phyloP scores from a whole-genome alignment of 441 rosid species.

The Viola pubescens region DNA sequence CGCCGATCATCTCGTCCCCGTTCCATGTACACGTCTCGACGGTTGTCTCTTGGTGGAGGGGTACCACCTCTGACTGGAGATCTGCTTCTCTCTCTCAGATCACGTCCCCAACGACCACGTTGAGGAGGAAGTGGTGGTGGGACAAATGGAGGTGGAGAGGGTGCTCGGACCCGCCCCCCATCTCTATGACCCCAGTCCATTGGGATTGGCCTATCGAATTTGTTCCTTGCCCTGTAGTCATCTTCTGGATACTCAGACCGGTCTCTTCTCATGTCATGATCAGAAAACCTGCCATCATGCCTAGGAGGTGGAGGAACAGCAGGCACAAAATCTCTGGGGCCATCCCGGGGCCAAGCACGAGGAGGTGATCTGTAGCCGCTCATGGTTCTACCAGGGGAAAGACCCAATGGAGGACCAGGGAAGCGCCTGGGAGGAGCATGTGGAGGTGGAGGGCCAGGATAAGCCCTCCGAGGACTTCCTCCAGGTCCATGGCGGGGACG shows the following conservation, averaged over 20 bases:
- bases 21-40: constrained; percentile 45
- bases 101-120: constrained; percentile 55
- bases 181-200: constrained; percentile 52
- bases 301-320: constrained; percentile 46
- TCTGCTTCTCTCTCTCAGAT: constrained; percentile 72
- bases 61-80: constrained; percentile 53
- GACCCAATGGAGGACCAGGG: constrained; percentile 52
- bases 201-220: constrained; percentile 50
- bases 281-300: constrained; percentile 57
- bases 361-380: constrained; percentile 74
- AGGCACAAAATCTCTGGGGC: constrained; percentile 49
- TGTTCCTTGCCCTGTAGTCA: constrained; percentile 50
- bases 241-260: constrained; percentile 45
- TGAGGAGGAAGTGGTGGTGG: constrained; percentile 34
- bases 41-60: constrained; percentile 42
- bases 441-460: constrained; percentile 37
- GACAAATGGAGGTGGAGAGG: constrained; percentile 31
- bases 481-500: constrained; percentile 54
- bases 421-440: constrained; percentile 45
- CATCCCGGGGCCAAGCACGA: constrained; percentile 51
- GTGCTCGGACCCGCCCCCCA: constrained; percentile 42
- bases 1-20: constrained; percentile 52
- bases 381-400: constrained; percentile 53
- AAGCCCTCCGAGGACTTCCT: constrained; percentile 57
- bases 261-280: constrained; percentile 43